Evolutionary conservation across 2,329 filamentous ascomycete species (phyloP).

Genomic region (Didymella pinodella): DNA sequence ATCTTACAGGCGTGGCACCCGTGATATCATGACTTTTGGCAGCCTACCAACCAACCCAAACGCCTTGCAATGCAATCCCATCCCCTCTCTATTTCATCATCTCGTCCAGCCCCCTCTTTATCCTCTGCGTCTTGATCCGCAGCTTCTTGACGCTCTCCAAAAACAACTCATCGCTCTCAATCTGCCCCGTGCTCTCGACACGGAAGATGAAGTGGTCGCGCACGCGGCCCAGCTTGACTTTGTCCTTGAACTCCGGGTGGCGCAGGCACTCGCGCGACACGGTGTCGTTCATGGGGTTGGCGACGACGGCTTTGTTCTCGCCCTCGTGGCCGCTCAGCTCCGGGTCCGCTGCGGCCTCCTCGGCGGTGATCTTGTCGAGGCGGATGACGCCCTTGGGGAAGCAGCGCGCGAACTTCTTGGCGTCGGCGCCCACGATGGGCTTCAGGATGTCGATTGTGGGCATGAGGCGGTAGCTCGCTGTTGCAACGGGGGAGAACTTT

Average conservation of each 20-base stretch:
- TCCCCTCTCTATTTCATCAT: slow-evolving; percentile 34
- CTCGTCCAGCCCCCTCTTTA: slow-evolving; percentile 72
- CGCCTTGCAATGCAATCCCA: slow-evolving; percentile 37
- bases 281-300: slow-evolving; percentile 89
- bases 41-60: slow-evolving; percentile 26
- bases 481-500: slow-evolving; percentile 96
- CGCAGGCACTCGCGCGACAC: slow-evolving; percentile 92
- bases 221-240: slow-evolving; percentile 89
- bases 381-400: slow-evolving; percentile 90
- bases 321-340: slow-evolving; percentile 79
- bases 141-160: slow-evolving; percentile 85
- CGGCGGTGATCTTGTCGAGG: slow-evolving; percentile 73
- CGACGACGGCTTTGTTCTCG: slow-evolving; percentile 86
- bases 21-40: slow-evolving; percentile 29
- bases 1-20: slow-evolving; percentile 12
- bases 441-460: slow-evolving; percentile 83
- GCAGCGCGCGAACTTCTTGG: slow-evolving; percentile 86
- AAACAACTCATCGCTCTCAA: slow-evolving; percentile 92
- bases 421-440: slow-evolving; percentile 87
- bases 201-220: slow-evolving; percentile 98
- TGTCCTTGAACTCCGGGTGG: slow-evolving; percentile 91
- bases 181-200: slow-evolving; percentile 94
- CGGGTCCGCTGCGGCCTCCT: slow-evolving; percentile 67
- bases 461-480: slow-evolving; percentile 89
- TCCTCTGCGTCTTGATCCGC: slow-evolving; percentile 80